Evolutionary conservation across 768 basidiomycete genomes (phyloP).

Genomic region (Leccinellum rugosiceps): DNA sequence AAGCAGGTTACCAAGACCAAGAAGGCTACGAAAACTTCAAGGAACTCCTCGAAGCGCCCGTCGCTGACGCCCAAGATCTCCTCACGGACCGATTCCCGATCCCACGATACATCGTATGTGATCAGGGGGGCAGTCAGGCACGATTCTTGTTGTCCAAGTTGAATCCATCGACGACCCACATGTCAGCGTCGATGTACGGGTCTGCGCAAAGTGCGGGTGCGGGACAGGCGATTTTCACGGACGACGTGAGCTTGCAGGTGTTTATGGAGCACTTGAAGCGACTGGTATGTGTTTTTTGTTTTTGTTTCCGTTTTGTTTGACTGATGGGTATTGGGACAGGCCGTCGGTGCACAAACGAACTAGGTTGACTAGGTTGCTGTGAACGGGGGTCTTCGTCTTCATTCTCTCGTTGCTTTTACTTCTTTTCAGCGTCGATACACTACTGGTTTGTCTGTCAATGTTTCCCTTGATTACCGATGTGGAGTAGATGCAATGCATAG

Average conservation of each 20-base stretch:
- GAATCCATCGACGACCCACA: slow-evolving; percentile 97
- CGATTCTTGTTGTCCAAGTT: slow-evolving; percentile 96
- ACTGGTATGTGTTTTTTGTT: slow-evolving; percentile 50
- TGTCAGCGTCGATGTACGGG: slow-evolving; percentile 91
- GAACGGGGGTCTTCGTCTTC: neutral
- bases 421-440: slow-evolving; percentile 1
- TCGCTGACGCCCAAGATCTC: slow-evolving; percentile 92
- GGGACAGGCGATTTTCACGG: slow-evolving; percentile 96
- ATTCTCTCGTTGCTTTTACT: neutral
- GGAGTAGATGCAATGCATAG: slow-evolving; percentile 14
- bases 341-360: slow-evolving; percentile 68
- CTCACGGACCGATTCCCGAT: slow-evolving; percentile 95
- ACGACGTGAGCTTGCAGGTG: slow-evolving; percentile 95
- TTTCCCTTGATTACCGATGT: slow-evolving; percentile 7
- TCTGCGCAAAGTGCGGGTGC: slow-evolving; percentile 57
- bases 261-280: slow-evolving; percentile 98
- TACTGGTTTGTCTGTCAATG: slow-evolving; percentile 9
- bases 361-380: slow-evolving; percentile 23
- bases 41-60: slow-evolving; percentile 83
- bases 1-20: slow-evolving; percentile 97
- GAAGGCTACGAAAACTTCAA: slow-evolving; percentile 99
- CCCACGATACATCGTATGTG: slow-evolving; percentile 96
- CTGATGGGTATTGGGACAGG: slow-evolving; percentile 35
- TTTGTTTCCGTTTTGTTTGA: neutral
- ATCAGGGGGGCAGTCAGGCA: slow-evolving; percentile 96